Evolutionary conservation across 108 stramenopile species (phyloP).

Genomic region (Aurantiochytrium sp.): DNA sequence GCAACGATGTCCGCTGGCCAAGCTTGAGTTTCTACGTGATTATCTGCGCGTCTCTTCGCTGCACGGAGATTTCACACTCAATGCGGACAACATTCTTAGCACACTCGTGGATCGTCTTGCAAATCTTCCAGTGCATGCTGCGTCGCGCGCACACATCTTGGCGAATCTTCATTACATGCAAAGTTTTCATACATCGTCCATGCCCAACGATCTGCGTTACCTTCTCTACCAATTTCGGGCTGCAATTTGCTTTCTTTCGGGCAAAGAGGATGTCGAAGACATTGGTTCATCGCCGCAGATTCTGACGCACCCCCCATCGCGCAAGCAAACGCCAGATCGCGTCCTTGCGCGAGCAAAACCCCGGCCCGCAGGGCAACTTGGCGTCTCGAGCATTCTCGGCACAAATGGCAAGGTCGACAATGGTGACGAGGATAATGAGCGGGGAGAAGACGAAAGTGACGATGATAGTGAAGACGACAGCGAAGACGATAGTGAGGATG

Average conservation of each 20-base stretch:
- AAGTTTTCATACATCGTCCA: background rate
- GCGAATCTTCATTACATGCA: constrained; percentile 13
- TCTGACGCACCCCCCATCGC: background rate
- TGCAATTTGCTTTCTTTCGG: background rate
- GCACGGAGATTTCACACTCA: background rate
- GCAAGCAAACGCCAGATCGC: too few relatives aligned
- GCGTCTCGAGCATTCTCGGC: background rate
- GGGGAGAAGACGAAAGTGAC: background rate
- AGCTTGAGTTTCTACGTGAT: background rate
- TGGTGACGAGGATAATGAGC: background rate
- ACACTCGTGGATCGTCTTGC: background rate
- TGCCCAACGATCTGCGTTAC: background rate
- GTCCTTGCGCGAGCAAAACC: too few relatives aligned
- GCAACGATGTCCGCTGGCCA: background rate
- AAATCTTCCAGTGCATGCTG: background rate
- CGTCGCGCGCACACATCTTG: background rate
- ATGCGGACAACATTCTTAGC: background rate
- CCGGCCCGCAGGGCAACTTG: background rate
- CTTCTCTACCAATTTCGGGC: background rate
- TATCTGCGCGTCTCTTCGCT: background rate
- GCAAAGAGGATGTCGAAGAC: background rate
- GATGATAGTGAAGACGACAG: background rate
- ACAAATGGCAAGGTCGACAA: background rate
- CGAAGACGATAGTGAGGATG: background rate
- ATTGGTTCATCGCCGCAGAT: background rate